A percentile compares a stretch with the other conserved stretches of the same genome.
phyloP scores from a whole-genome alignment of 441 rosid species.

The Pelargonium australe region DNA sequence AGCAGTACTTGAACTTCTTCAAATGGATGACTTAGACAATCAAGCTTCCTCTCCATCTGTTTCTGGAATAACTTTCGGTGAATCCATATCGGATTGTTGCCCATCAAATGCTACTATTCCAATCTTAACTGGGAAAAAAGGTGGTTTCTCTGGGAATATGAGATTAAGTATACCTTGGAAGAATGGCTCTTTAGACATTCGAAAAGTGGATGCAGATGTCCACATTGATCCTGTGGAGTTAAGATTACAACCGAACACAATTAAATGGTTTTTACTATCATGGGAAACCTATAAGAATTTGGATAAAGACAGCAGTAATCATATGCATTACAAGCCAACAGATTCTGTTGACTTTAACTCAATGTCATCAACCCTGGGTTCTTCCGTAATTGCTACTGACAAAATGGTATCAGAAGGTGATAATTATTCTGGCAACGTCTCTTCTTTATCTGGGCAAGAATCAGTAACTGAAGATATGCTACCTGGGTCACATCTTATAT shows the following conservation, averaged over 20 bases:
- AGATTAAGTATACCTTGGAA: conserved; percentile 93
- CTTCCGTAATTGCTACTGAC: conserved; percentile 23
- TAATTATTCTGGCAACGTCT: conserved; percentile 28
- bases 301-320: conserved; percentile 25
- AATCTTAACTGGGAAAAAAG: conserved; percentile 56
- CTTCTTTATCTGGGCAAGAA: conserved; percentile 42
- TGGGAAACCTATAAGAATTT: conserved; percentile 50
- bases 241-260: conserved; percentile 57
- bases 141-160: conserved; percentile 81
- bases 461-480: conserved; percentile 38
- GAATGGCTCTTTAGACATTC: conserved; percentile 86
- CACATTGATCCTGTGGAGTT: conserved; percentile 73
- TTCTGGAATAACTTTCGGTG: conserved; percentile 26
- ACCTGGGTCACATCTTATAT: conserved; percentile 59
- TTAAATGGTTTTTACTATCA: conserved; percentile 60
- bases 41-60: conserved; percentile 27
- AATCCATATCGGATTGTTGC: conserved; percentile 19
- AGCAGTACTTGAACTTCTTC: conserved; percentile 73
- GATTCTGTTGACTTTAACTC: conserved; percentile 42
- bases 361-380: conserved; percentile 26
- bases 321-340: conserved; percentile 25
- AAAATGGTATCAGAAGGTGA: conserved; percentile 20
- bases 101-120: conserved; percentile 40
- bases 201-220: conserved; percentile 80
- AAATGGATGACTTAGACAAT: conserved; percentile 39